Percentiles rank a stretch among this genome's conserved stretches.
Conservation (phyloP, 257 asterid genomes). For the Vinca minor region DNA sequence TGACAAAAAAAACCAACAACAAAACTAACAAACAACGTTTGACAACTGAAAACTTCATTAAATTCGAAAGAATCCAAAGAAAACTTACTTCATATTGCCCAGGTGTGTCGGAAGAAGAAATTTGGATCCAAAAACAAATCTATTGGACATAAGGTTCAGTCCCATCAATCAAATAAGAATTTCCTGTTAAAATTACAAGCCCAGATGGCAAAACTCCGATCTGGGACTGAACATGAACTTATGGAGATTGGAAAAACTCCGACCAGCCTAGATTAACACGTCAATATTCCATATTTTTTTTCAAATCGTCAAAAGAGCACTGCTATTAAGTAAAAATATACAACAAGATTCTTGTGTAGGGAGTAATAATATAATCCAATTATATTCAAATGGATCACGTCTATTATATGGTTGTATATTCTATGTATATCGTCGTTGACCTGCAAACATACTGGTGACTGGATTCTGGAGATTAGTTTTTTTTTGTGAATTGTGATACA, state of each 20-base stretch:
- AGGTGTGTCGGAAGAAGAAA: constrained; percentile 29
- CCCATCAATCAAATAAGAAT: constrained; percentile 23
- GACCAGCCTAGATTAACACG: constrained; percentile 1
- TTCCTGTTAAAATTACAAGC: neutral
- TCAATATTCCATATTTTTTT: too few relatives aligned
- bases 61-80: constrained; percentile 2
- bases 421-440: too few relatives aligned
- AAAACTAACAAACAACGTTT: neutral
- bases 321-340: too few relatives aligned
- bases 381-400: too few relatives aligned
- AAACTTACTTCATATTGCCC: constrained; percentile 47
- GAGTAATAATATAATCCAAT: neutral
- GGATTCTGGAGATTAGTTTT: too few relatives aligned
- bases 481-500: too few relatives aligned
- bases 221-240: constrained; percentile 4
- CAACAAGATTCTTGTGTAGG: neutral
- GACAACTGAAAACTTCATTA: neutral
- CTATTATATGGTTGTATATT: too few relatives aligned
- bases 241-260: neutral
- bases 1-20: neutral
- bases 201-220: constrained; percentile 13
- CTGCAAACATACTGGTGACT: too few relatives aligned
- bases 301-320: too few relatives aligned
- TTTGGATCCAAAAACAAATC: constrained; percentile 31
- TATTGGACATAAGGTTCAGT: constrained; percentile 23